A percentile compares a stretch with the other conserved stretches of the same genome.
These are phyloP conservation scores for Tetracentron sinense DNA, from an alignment of 164 flowering plant species.

Conservation along the genomic window DNA sequence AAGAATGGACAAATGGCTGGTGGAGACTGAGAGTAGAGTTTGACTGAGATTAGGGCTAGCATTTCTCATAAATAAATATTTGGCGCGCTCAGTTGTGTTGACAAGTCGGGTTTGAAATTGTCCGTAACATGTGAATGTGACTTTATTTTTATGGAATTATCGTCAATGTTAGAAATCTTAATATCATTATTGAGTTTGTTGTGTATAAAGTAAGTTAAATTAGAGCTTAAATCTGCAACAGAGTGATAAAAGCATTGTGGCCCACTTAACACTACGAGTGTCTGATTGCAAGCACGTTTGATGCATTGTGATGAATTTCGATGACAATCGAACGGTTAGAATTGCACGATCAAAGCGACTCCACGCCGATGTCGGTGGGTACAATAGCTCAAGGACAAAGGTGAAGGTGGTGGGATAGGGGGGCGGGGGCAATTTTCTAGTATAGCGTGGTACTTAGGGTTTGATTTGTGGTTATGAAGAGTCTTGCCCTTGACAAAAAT, in stretches of 20 bases:
- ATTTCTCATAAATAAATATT: no score
- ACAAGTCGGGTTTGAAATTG: no score
- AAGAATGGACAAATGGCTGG: no score
- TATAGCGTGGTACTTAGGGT: slow-evolving; percentile 5
- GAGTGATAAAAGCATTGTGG: background rate
- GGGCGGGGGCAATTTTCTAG: slow-evolving; percentile 1
- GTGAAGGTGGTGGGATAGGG: background rate
- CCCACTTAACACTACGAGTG: background rate
- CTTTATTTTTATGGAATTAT: no score
- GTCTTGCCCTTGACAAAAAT: slow-evolving; percentile 1
- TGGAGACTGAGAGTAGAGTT: no score
- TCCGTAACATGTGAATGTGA: no score
- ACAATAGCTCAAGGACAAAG: background rate
- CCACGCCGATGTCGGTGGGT: background rate
- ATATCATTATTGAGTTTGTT: no score
- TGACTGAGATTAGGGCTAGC: no score
- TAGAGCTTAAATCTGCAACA: background rate
- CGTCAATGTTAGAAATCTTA: no score
- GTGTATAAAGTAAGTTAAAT: no score
- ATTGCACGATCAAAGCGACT: background rate
- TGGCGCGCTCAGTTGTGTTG: no score
- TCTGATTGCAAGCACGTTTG: background rate
- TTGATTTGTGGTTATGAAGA: slow-evolving; percentile 10
- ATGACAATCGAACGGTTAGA: background rate
- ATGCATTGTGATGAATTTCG: background rate